Evolutionary conservation across 2,329 filamentous ascomycete species (phyloP).

Genomic region (Hirsutella thompsonii): DNA sequence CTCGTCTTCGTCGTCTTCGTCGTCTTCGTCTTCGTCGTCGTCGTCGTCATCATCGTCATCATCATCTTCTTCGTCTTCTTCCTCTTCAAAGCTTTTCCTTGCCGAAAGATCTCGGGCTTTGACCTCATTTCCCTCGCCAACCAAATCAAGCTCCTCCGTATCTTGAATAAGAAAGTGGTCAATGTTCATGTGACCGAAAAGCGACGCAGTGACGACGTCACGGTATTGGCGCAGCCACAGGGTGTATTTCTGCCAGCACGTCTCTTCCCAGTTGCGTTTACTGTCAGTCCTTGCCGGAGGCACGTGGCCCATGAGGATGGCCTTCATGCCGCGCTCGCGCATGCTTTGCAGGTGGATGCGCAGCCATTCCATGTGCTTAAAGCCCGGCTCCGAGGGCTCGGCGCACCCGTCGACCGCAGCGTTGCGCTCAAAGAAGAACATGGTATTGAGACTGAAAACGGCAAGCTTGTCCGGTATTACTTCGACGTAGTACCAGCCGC

Average conservation of each 20-base stretch:
- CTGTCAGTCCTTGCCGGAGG: conserved; percentile 75
- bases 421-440: conserved; percentile 93
- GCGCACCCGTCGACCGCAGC: conserved; percentile 86
- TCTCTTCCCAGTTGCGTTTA: conserved; percentile 90
- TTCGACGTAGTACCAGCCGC: conserved; percentile 91
- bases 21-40: background rate
- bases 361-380: conserved; percentile 92
- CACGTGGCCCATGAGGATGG: conserved; percentile 86
- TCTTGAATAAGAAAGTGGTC: conserved; percentile 95
- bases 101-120: no score
- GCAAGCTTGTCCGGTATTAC: conserved; percentile 77
- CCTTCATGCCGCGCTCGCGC: conserved; percentile 78
- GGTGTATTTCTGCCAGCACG: conserved; percentile 95
- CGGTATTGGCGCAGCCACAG: conserved; percentile 84
- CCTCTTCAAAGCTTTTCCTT: background rate
- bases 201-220: conserved; percentile 66
- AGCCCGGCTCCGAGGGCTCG: conserved; percentile 69
- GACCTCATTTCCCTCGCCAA: background rate
- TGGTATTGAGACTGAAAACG: conserved; percentile 88
- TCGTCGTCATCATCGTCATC: conserved; percentile 25
- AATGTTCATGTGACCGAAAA: conserved; percentile 97
- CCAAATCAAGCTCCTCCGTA: conserved; percentile 58
- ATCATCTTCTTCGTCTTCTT: background rate
- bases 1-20: conserved; percentile 22
- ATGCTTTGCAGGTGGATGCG: conserved; percentile 76